A percentile compares a stretch with the other conserved stretches of the same genome.
Conservation (phyloP, 1,139 yeast species). For the Yamadazyma triangularis region DNA sequence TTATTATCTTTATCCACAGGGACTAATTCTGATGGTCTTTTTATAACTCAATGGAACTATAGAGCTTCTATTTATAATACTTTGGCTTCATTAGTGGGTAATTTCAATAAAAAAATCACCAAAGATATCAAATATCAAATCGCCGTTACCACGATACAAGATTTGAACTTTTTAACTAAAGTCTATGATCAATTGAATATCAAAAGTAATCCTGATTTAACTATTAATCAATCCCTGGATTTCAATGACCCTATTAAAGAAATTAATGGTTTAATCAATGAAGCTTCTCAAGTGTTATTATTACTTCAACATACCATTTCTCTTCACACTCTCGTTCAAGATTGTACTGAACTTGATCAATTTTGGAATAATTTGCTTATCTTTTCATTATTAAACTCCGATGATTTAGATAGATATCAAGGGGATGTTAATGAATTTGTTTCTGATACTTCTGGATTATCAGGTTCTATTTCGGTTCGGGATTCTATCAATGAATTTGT, state of each 20-base stretch:
- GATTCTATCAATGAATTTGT: constrained; percentile 51
- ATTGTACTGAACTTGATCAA: too few species aligned
- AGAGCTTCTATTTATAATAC: constrained; percentile 27
- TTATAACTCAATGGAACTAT: constrained; percentile 19
- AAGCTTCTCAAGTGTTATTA: constrained; percentile 6
- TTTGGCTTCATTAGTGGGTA: constrained; percentile 24
- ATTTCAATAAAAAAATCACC: constrained; percentile 27
- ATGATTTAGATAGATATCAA: constrained; percentile 23
- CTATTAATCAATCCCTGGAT: background rate
- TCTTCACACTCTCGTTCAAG: background rate
- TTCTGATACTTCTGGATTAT: constrained; percentile 66
- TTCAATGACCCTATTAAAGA: constrained; percentile 5
- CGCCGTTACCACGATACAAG: constrained; percentile 6
- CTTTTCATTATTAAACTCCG: background rate
- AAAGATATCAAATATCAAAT: constrained; percentile 13
- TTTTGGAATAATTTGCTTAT: background rate
- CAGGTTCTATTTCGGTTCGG: constrained; percentile 44
- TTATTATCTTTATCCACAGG: constrained; percentile 16
- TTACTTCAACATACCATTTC: constrained; percentile 23
- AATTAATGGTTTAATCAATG: constrained; percentile 8
- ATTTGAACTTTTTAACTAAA: constrained; percentile 7
- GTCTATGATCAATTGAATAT: constrained; percentile 5
- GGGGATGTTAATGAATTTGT: constrained; percentile 66
- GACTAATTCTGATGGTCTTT: constrained; percentile 12
- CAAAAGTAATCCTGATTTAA: constrained; percentile 5